Evolutionary conservation across 2,329 filamentous ascomycete genomes (phyloP).

Genomic region (Hirsutella thompsonii): DNA sequence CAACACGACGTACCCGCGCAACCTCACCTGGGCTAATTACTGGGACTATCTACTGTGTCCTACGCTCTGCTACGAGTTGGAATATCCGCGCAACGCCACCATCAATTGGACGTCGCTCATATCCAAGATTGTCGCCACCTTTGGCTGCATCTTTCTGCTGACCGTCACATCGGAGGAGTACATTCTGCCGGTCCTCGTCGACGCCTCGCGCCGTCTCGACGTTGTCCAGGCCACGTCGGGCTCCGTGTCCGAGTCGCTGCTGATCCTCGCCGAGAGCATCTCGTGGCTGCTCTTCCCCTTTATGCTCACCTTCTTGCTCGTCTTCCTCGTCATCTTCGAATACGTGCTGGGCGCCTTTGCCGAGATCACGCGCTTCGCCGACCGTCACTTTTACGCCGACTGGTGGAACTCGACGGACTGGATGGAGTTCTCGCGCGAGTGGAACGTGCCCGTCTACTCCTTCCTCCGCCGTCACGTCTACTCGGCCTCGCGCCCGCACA

Average conservation of each 20-base stretch:
- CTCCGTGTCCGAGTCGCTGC: constrained; percentile 48
- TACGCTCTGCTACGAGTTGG: constrained; percentile 93
- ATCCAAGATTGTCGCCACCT: constrained; percentile 78
- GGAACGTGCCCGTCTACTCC: constrained; percentile 96
- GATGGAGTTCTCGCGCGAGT: constrained; percentile 92
- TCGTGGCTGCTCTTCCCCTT: constrained; percentile 91
- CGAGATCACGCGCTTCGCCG: constrained; percentile 85
- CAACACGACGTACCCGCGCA: constrained; percentile 78
- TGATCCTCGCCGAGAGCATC: constrained; percentile 82
- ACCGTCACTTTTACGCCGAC: constrained; percentile 82
- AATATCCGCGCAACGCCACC: constrained; percentile 72
- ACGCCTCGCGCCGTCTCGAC: constrained; percentile 46
- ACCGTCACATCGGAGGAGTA: constrained; percentile 89
- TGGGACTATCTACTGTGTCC: constrained; percentile 81
- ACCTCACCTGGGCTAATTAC: constrained; percentile 74
- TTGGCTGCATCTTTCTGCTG: constrained; percentile 91
- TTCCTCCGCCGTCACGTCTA: constrained; percentile 95
- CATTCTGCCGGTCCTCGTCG: constrained; percentile 76
- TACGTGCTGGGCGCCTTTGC: constrained; percentile 91
- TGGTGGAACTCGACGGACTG: constrained; percentile 74
- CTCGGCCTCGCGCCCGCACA: constrained; percentile 61
- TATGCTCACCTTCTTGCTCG: constrained; percentile 88
- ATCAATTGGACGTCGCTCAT: constrained; percentile 71
- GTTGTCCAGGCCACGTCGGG: constrained; percentile 14
- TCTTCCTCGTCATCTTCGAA: constrained; percentile 97